phyloP scores from a whole-genome alignment of 2,329 filamentous ascomycete species.

The Fusarium tuaranense region DNA sequence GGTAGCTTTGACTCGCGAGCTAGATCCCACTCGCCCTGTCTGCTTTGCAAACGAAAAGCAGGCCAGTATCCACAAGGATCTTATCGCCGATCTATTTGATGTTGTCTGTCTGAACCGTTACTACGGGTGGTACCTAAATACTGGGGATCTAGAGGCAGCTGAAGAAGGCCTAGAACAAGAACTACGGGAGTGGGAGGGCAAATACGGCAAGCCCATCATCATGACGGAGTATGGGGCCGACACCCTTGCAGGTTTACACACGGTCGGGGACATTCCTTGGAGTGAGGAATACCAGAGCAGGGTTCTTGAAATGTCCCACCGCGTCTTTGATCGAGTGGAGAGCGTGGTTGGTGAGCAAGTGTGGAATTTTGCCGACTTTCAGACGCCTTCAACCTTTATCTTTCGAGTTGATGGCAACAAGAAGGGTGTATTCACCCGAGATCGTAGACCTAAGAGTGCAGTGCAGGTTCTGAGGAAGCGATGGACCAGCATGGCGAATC shows the following conservation, averaged over 20 bases:
- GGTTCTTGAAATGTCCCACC: conserved; percentile 29
- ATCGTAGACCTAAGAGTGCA: conserved; percentile 20
- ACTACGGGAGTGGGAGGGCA: conserved; percentile 12
- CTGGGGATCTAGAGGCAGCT: conserved; percentile 15
- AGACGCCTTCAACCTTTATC: conserved; percentile 15
- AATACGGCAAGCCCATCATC: conserved; percentile 25
- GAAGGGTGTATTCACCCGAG: conserved; percentile 32
- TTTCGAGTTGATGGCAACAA: conserved; percentile 36
- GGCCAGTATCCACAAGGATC: conserved; percentile 8
- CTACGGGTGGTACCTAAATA: conserved; percentile 27
- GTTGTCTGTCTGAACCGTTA: conserved; percentile 26
- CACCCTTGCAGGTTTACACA: conserved; percentile 14
- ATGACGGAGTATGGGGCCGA: conserved; percentile 27
- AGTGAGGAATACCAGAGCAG: conserved; percentile 32
- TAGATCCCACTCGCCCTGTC: conserved; percentile 21
- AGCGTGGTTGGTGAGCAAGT: conserved; percentile 32
- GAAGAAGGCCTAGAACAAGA: conserved; percentile 14
- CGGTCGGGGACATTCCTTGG: conserved; percentile 28
- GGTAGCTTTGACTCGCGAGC: conserved; percentile 1
- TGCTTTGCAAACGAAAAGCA: conserved; percentile 19
- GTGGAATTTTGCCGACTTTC: conserved; percentile 37
- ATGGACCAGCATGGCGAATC: conserved; percentile 7
- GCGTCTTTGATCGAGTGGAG: conserved; percentile 29
- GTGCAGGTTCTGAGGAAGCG: conserved; percentile 14
- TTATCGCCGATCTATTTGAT: conserved; percentile 23